Evolutionary conservation across 768 basidiomycete species (phyloP).

Genomic region (Rhizopogon vesiculosus): DNA sequence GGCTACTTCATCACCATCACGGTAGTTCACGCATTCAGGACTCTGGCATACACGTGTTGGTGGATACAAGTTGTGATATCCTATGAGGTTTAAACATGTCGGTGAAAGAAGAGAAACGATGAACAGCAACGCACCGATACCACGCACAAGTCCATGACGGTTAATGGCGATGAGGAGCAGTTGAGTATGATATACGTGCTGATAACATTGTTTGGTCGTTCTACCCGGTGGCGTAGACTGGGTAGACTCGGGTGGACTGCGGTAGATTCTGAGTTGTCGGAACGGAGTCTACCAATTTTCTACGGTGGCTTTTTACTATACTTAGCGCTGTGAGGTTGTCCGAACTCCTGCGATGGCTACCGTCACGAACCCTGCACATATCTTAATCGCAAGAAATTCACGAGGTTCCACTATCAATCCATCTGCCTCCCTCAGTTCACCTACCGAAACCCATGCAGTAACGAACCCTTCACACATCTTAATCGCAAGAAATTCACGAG

Average conservation of each 20-base stretch:
- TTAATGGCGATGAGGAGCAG: too few species aligned
- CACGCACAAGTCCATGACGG: not conserved
- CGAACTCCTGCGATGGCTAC: conserved; percentile 35
- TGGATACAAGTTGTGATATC: not conserved
- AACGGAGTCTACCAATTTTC: too few species aligned
- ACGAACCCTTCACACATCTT: conserved; percentile 84
- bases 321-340: too few species aligned
- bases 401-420: conserved; percentile 67
- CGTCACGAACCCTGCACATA: conserved; percentile 66
- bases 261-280: too few species aligned
- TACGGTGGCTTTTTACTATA: too few species aligned
- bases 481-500: conserved; percentile 81
- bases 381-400: conserved; percentile 85
- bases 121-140: not conserved
- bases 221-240: too few species aligned
- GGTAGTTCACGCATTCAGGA: not conserved
- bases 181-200: too few species aligned
- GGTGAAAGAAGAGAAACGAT: not conserved
- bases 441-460: conserved; percentile 79
- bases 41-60: not conserved
- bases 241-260: too few species aligned
- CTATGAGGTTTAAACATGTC: not conserved
- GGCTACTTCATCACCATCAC: not conserved
- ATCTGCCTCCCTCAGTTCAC: conserved; percentile 76
- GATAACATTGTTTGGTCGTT: too few species aligned